These are phyloP conservation scores for Sporothrix pseudoabietina DNA, from an alignment of 2,329 filamentous ascomycete genomes.

Conservation along the genomic window DNA sequence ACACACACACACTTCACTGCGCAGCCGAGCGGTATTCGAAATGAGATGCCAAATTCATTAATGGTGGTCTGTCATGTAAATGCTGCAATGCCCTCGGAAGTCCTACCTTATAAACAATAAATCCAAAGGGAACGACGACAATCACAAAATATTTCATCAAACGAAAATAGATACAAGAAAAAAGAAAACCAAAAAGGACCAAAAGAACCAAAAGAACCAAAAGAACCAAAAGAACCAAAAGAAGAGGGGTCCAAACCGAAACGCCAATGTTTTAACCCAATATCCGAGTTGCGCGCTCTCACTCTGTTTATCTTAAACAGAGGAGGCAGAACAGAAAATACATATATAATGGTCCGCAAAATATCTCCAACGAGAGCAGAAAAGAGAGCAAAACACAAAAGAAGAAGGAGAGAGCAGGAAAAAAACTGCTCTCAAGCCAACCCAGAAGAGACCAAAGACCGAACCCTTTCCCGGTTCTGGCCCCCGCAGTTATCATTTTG, in stretches of 20 bases:
- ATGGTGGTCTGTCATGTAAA: constrained; percentile 1
- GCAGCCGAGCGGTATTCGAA: background rate
- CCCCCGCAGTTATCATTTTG: constrained; percentile 31
- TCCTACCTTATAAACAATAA: background rate
- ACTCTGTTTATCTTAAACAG: background rate
- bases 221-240: background rate
- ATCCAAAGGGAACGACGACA: background rate
- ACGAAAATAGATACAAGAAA: background rate
- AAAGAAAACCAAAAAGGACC: background rate
- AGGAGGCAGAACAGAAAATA: background rate
- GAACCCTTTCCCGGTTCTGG: constrained; percentile 5
- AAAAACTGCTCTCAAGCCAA: background rate
- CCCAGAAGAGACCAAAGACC: background rate
- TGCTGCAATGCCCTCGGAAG: background rate
- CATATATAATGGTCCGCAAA: background rate
- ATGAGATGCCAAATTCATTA: background rate
- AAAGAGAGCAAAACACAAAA: constrained; percentile 12
- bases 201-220: background rate
- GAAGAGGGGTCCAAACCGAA: background rate
- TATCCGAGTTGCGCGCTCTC: background rate
- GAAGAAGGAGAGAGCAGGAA: background rate
- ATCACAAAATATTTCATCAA: background rate
- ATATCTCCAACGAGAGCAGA: background rate
- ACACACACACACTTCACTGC: background rate
- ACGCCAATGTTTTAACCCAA: constrained; percentile 13